Evolutionary conservation across 1,284 basidiomycete species (phyloP), one percentile per base, ranked within the genome.

Genomic region (Pseudozyma thailandica): DNA sequence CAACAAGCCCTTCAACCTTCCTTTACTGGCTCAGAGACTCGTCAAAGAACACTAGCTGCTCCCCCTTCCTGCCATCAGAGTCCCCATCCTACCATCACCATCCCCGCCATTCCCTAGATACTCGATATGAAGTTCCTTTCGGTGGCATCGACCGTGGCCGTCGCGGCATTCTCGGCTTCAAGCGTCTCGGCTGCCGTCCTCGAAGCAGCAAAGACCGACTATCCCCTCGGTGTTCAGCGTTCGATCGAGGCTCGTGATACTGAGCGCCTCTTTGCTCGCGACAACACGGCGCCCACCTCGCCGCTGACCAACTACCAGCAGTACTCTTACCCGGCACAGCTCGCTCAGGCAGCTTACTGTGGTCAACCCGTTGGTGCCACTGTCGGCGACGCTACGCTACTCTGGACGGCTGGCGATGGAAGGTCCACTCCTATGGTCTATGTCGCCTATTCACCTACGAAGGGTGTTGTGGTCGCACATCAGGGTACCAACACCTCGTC

Each of bases 401-500:
- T 78, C 20, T 77, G 72, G 63, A 51, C 55, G 1, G 53, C 48
- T 7, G 78, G 78, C 23, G 72, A 80, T 51, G 76, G 74, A 10
- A 38, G 54, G 33, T 33, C 51, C 27, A 62, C 53, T 2, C 78
- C 75, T 23, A 59, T 51, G 43, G 68, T 58, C 9, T 68, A 60
- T 25, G 65, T 79, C 0, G 76, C 74, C 43, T 72, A 76, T 49
- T 77, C 77, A 15, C 39, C 70, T 1, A 48, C 33, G 21, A 54
- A 51, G 18, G 74, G 72, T 38, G 73, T 80, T 42, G 64, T 74
- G 12, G 69, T 79, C 4, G 61, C 69, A 7, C 74, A 73, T 46
- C 69, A 77, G 49, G 77, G 77, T 39, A 74, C 74, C 49, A 77
- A 80, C 59, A 49, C 61, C 6, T 59, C 60, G 15, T 72, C 65